Evolutionary conservation across 2,329 filamentous ascomycete species (phyloP).

Genomic region (Chrysoporthe cubensis): DNA sequence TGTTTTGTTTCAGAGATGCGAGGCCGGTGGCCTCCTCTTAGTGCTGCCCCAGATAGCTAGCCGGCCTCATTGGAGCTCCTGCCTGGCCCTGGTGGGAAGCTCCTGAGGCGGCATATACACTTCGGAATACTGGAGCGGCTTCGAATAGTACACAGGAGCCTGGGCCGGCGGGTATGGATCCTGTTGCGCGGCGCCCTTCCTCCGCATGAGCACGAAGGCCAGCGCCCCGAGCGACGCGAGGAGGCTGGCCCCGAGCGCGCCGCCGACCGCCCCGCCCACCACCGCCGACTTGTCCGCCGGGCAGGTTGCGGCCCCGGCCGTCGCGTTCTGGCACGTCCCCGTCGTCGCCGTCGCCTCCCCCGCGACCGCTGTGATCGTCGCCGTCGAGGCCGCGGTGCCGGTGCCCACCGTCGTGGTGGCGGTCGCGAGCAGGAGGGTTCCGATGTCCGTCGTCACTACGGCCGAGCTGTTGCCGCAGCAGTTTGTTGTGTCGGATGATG

Average conservation of each 20-base stretch:
- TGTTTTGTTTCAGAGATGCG: neutral
- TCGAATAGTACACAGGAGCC: neutral
- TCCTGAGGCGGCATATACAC: neutral
- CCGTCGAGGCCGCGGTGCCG: constrained; percentile 17
- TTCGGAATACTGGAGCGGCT: neutral
- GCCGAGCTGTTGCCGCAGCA: constrained; percentile 30
- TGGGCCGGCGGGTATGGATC: neutral
- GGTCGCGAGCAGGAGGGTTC: constrained; percentile 18
- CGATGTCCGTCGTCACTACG: constrained; percentile 20
- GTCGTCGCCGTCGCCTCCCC: neutral
- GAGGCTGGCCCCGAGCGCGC: constrained; percentile 32
- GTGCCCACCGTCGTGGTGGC: constrained; percentile 7
- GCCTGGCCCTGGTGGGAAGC: neutral
- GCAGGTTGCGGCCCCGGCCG: constrained; percentile 19
- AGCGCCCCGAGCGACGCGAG: constrained; percentile 32
- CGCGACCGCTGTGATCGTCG: constrained; percentile 8
- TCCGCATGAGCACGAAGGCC: constrained; percentile 22
- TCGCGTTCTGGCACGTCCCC: constrained; percentile 10
- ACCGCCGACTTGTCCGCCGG: constrained; percentile 32
- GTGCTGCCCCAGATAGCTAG: neutral
- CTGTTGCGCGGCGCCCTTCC: neutral
- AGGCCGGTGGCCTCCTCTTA: too few relatives aligned
- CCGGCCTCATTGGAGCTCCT: constrained; percentile 1
- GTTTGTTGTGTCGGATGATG: constrained; percentile 13
- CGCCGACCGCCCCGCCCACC: constrained; percentile 33